Base-by-base conservation (phyloP, 1,284 basidiomycete genomes). In the Trametes hirsuta region DNA sequence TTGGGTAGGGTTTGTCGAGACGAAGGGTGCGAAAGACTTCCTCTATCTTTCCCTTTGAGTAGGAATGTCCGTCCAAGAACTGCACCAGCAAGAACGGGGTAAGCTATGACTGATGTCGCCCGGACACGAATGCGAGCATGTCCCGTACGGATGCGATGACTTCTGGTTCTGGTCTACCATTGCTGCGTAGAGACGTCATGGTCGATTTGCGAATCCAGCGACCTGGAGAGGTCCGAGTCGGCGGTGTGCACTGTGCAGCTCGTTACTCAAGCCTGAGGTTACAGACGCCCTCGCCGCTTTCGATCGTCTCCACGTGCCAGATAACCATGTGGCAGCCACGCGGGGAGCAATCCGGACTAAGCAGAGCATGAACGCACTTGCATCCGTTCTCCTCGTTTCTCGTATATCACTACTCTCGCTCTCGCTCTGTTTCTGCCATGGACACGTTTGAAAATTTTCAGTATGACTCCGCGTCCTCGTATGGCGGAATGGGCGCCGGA, bases 391-490 rank as follows among this genome's bases (percentile, higher is more conserved):
- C 30, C 21, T 45, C 44, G 42, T 46, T 55, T 63, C 58, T 59
- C 57, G 25, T 40, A 42, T 53, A 22, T 14, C 22, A 21, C 15
- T 46, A 18, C 60, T 64, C 22, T 55, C 35, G 14, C 35, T 48
- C 18, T 45, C 42, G 34, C 21, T 24, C 40, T 40, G 45, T 55
- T 51, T 42, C 51, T 55, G 55, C 44, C 68, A 93, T 94, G 91
- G 91, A 94, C 72, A 84, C 87, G 10, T 95, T 94, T 71, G 90
- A 93, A 71, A 93, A 93, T 71, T 94, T 94, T 71, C 93, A 94
- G 72, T 89, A 87, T 71, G 89, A 91, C 67, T 85, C 86, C 24
- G 84, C 87, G 40, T 91, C 89, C 10, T 87, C 90, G 0, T 91
- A 92, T 69, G 89, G 90, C 68, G 86, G 86, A 66, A 82, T 88